Conservation (phyloP, 2,329 filamentous ascomycete species). For the Furcasterigmium furcatum region DNA sequence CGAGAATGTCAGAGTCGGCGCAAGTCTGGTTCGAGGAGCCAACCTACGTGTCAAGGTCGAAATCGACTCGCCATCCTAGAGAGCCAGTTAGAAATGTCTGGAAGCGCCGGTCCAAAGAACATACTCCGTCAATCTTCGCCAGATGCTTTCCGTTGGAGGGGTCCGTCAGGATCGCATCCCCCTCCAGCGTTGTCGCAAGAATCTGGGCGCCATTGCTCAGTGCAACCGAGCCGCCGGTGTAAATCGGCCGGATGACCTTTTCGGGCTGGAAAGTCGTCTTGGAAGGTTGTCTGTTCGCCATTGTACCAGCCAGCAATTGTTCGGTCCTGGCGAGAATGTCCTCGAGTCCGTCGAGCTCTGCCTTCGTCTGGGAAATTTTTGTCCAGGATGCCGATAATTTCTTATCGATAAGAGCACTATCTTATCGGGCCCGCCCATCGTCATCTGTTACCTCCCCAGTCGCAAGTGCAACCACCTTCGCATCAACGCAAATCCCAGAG, state of each 20-base stretch:
- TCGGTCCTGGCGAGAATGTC: no score
- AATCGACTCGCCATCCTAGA: constrained; percentile 73
- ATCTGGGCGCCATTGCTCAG: constrained; percentile 79
- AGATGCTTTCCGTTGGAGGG: constrained; percentile 79
- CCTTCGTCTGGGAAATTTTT: not conserved
- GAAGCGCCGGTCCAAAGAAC: constrained; percentile 14
- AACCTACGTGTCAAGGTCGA: constrained; percentile 48
- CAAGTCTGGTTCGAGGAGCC: not conserved
- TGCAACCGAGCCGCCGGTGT: constrained; percentile 84
- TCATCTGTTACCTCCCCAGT: no score
- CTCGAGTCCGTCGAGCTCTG: not conserved
- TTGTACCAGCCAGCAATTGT: constrained; percentile 21
- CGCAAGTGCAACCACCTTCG: no score
- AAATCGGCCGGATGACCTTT: constrained; percentile 86
- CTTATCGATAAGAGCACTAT: constrained; percentile 2
- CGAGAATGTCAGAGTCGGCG: constrained; percentile 11
- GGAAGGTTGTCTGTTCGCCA: constrained; percentile 60
- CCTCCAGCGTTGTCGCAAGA: constrained; percentile 84
- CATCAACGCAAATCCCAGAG: no score
- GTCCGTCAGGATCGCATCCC: constrained; percentile 87
- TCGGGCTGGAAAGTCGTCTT: constrained; percentile 89
- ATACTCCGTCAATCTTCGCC: constrained; percentile 81
- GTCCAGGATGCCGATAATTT: not conserved
- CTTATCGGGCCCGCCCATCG: constrained; percentile 1
- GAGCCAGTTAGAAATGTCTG: constrained; percentile 15